Percentiles rank a stretch among this genome's conserved stretches.
phyloP scores from a whole-genome alignment of 331 rosid genomes.

The Saraca asoca region DNA sequence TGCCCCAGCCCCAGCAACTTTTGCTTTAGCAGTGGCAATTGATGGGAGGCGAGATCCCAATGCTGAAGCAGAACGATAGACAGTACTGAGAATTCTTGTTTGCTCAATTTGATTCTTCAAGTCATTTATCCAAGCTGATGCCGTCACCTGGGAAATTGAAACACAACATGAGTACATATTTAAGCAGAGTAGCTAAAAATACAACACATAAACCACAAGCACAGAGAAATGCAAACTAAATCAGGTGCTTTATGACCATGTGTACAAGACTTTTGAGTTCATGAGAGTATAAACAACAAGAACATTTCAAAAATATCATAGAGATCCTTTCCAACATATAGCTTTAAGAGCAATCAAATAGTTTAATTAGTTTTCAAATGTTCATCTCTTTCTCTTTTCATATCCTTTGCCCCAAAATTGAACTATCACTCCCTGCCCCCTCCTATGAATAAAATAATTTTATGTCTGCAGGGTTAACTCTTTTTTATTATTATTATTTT shows the following conservation, averaged over 20 bases:
- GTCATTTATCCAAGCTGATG: constrained; percentile 97
- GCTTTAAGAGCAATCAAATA: too few relatives aligned
- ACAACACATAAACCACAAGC: constrained; percentile 21
- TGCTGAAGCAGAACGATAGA: constrained; percentile 95
- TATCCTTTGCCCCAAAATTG: too few relatives aligned
- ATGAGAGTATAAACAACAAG: background rate
- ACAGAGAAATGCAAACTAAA: background rate
- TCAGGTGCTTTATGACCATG: constrained; percentile 1
- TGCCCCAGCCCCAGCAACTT: constrained; percentile 95
- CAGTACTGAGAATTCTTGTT: constrained; percentile 88
- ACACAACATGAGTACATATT: background rate
- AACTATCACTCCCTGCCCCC: too few relatives aligned
- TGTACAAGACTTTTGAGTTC: constrained; percentile 10
- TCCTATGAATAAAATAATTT: too few relatives aligned
- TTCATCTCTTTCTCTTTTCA: too few relatives aligned
- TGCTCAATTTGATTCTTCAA: constrained; percentile 90
- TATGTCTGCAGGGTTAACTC: too few relatives aligned
- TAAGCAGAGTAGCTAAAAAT: constrained; percentile 5
- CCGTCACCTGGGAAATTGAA: constrained; percentile 67
- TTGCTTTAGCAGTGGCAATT: constrained; percentile 86
- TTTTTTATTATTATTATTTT: too few relatives aligned
- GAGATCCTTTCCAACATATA: too few relatives aligned
- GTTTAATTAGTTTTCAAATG: too few relatives aligned
- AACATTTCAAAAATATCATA: background rate
- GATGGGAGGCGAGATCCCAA: constrained; percentile 96